These are phyloP conservation scores for Microascus cirrosus DNA, from an alignment of 2,329 filamentous ascomycete species.

Conservation along the genomic window DNA sequence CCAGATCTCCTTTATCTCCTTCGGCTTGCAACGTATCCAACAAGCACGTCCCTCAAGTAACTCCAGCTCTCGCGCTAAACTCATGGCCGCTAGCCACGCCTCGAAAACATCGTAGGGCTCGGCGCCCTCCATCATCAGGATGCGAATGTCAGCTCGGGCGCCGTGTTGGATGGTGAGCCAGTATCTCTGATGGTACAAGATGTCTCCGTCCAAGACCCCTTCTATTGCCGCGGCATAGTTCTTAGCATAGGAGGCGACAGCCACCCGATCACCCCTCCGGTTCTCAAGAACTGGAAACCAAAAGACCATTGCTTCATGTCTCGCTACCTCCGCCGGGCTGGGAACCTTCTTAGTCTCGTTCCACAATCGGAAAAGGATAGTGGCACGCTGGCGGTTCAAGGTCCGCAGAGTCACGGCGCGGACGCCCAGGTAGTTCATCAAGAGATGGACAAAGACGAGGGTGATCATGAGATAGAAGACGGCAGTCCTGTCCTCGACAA, in stretches of 20 bases:
- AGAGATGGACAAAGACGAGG: conserved; percentile 66
- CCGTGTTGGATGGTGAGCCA: conserved; percentile 3
- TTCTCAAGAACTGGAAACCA: conserved; percentile 22
- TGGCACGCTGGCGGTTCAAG: conserved; percentile 78
- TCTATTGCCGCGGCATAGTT: conserved; percentile 27
- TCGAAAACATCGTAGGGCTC: conserved; percentile 17
- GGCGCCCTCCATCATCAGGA: conserved; percentile 21
- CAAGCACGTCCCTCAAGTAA: conserved; percentile 8
- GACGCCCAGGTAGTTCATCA: conserved; percentile 80
- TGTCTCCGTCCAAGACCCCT: conserved; percentile 10
- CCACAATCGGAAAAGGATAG: conserved; percentile 58
- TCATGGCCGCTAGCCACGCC: conserved; percentile 25
- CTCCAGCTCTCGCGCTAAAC: conserved; percentile 20
- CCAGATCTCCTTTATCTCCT: background rate
- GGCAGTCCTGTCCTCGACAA: conserved; percentile 56
- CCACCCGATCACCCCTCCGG: conserved; percentile 12
- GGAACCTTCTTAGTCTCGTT: conserved; percentile 38
- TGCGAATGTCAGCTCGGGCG: conserved; percentile 13
- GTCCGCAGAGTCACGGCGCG: conserved; percentile 71
- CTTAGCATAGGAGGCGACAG: conserved; percentile 26
- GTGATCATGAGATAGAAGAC: conserved; percentile 65
- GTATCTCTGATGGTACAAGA: background rate
- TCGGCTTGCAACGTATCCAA: background rate
- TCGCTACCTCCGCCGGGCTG: conserved; percentile 53
- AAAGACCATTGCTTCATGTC: conserved; percentile 51